A percentile compares a stretch with the other conserved stretches of the same genome.
Conservation (phyloP, 495 filamentous ascomycete species). For the Daldinia childiae region DNA sequence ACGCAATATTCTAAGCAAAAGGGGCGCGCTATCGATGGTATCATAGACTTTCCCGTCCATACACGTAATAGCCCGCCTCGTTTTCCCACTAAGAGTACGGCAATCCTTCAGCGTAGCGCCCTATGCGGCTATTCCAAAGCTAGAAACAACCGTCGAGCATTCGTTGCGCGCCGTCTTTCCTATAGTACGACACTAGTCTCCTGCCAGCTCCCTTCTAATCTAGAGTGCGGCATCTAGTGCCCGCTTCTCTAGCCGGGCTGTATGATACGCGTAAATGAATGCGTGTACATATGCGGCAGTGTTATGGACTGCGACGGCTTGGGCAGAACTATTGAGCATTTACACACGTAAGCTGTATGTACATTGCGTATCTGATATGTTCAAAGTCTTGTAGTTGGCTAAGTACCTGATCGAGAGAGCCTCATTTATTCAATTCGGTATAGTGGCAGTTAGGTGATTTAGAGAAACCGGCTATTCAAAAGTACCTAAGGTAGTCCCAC, state of each 20-base stretch:
- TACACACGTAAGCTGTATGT: background rate
- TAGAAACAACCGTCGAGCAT: slow-evolving; percentile 13
- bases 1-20: no score
- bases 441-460: background rate
- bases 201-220: slow-evolving; percentile 13
- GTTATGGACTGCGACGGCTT: background rate
- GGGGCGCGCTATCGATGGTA: background rate
- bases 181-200: slow-evolving; percentile 28
- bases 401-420: background rate
- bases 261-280: slow-evolving; percentile 6
- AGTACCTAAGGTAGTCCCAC: background rate
- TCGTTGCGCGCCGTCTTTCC: slow-evolving; percentile 11
- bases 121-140: background rate
- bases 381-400: background rate
- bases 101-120: background rate
- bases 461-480: background rate
- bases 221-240: slow-evolving; percentile 21
- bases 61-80: background rate
- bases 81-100: background rate
- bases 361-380: background rate
- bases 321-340: background rate
- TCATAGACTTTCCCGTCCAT: slow-evolving; percentile 1
- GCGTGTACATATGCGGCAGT: background rate
- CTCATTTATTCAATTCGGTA: background rate
- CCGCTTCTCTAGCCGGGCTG: slow-evolving; percentile 6